These are phyloP conservation scores for Sporothrix brasiliensis DNA, from an alignment of 2,329 filamentous ascomycete species.

Conservation along the genomic window DNA sequence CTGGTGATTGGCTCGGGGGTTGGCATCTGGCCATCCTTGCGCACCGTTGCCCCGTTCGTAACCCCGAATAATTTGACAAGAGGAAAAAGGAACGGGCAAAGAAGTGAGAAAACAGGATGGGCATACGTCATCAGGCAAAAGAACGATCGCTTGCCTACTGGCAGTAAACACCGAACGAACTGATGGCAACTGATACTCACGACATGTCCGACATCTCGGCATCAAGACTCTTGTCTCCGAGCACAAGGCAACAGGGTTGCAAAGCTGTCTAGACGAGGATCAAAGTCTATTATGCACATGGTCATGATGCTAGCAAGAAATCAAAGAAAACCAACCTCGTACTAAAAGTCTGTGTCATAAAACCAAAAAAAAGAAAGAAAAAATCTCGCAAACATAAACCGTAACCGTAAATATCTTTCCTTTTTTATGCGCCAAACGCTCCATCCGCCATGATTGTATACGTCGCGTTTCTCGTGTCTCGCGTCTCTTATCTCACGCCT, in stretches of 20 bases:
- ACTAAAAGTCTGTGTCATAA: neutral
- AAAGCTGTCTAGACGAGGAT: neutral
- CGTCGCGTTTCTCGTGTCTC: neutral
- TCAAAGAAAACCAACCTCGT: neutral
- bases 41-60: conserved; percentile 23
- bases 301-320: conserved; percentile 9
- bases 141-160: neutral
- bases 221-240: neutral
- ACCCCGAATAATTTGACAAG: conserved; percentile 17
- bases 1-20: conserved; percentile 26
- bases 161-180: neutral
- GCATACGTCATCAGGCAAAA: conserved; percentile 10
- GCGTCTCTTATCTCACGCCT: neutral
- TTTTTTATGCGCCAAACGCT: conserved; percentile 20
- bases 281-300: conserved; percentile 17
- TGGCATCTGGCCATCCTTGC: neutral
- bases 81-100: neutral
- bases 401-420: neutral
- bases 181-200: too few species aligned
- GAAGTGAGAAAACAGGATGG: neutral
- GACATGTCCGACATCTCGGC: neutral
- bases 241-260: neutral
- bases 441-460: neutral
- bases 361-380: neutral
- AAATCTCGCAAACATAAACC: neutral